Evolutionary conservation across 305 asterid species (phyloP), one percentile per base, ranked within the genome.

Genomic region (Fraxinus platypoda): DNA sequence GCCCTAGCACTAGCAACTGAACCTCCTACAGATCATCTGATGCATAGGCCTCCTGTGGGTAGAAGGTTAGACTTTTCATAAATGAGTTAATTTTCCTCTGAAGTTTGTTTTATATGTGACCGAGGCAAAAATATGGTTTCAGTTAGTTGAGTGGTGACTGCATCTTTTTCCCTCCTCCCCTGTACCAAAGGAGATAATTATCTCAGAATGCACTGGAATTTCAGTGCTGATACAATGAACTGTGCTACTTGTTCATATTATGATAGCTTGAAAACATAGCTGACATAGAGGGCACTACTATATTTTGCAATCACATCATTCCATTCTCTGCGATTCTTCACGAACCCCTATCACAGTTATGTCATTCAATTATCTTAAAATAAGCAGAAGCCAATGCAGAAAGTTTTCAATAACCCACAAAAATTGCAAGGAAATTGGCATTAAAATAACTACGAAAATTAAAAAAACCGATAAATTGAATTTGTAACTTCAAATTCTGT

Each of bases 1-100:
- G 93, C 93, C 4, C 91, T 88, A 37, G 93, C 91, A 33, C 74
- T 88, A 68, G 93, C 93, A 41, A 90, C 91, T 13, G 93, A 90
- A 78, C 90, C 93, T 83, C 91, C 93, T 23, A 88, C 90, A 1
- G 90, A 90, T 80, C 90, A 87, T 78, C 87, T 90, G 74, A 90
- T 90, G 93, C 84, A 46, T 73, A 78, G 91, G 66, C n/a, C 84
- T 41, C 93, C 93, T 4, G 91, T 90, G 83, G 93, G 93, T 83
- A 88, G 90, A 87, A 88, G 91, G 91, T 90, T 59, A 80, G 88
- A 76, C 76, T 76, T 75, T 28, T 35, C 75, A 73, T 71, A 38
- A 12, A 78, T 8, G 38, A 30, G 71, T 28, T 30, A 77, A 17
- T 71, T 54, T 71, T 31, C 17, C 19, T 77, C 49, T 31, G 73